Conservation (phyloP, 2,329 filamentous ascomycete genomes). For the Curvularia sp. region DNA sequence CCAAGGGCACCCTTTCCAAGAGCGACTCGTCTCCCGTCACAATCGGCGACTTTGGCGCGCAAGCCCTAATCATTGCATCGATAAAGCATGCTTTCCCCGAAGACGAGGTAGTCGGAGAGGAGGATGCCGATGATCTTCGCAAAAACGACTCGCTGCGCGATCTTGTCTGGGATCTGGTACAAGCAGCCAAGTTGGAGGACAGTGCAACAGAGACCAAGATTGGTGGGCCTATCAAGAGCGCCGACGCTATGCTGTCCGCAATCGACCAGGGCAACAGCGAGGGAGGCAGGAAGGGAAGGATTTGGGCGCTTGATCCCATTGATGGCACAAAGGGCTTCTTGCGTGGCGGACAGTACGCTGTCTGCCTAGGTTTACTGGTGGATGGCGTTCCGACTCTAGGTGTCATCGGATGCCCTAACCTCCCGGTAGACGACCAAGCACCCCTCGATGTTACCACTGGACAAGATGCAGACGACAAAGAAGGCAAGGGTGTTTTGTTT, state of each 20-base stretch:
- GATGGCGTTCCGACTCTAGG: slow-evolving; percentile 94
- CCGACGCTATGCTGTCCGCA: slow-evolving; percentile 68
- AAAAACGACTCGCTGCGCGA: slow-evolving; percentile 72
- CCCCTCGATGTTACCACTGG: slow-evolving; percentile 76
- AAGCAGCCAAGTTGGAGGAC: slow-evolving; percentile 73
- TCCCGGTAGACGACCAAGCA: slow-evolving; percentile 82
- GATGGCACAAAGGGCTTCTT: slow-evolving; percentile 98
- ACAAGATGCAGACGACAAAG: slow-evolving; percentile 73
- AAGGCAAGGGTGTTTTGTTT: slow-evolving; percentile 85
- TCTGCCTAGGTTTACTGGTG: slow-evolving; percentile 89
- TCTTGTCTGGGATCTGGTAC: slow-evolving; percentile 85
- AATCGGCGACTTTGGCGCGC: slow-evolving; percentile 96
- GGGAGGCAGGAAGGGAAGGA: slow-evolving; percentile 76
- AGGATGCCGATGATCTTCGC: slow-evolving; percentile 84
- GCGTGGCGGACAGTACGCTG: slow-evolving; percentile 94
- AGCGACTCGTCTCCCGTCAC: slow-evolving; percentile 96
- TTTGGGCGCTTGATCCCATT: slow-evolving; percentile 97
- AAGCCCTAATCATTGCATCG: slow-evolving; percentile 92
- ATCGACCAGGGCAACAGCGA: slow-evolving; percentile 69
- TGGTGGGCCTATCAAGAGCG: slow-evolving; percentile 71
- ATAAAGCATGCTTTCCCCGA: slow-evolving; percentile 87
- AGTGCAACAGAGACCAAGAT: slow-evolving; percentile 69
- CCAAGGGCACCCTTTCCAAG: slow-evolving; percentile 93
- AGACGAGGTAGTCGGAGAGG: slow-evolving; percentile 93
- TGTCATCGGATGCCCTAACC: slow-evolving; percentile 93